Conservation (phyloP, 2,329 filamentous ascomycete genomes). For the Trichoderma oligosporum region DNA sequence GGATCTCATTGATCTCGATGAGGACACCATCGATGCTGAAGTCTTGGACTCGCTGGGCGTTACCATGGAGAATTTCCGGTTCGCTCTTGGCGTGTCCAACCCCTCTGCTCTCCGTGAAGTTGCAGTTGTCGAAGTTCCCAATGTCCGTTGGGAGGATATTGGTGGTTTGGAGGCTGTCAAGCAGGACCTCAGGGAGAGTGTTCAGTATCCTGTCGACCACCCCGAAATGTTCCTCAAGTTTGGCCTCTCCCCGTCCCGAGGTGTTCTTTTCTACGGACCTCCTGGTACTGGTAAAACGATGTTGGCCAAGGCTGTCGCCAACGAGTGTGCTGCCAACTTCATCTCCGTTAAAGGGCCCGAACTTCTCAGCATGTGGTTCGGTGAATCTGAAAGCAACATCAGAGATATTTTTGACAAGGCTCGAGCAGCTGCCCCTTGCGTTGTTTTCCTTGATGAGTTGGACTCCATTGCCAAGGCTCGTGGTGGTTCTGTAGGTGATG, state of each 20-base stretch:
- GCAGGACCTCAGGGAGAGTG: conserved; percentile 97
- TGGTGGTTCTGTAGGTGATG: conserved; percentile 93
- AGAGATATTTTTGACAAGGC: conserved; percentile 99
- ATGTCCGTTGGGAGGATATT: conserved; percentile 99
- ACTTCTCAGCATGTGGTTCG: conserved; percentile 99
- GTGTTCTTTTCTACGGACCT: conserved; percentile 98
- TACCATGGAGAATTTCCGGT: conserved; percentile 99
- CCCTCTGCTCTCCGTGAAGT: conserved; percentile 97
- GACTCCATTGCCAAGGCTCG: conserved; percentile 99
- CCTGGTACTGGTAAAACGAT: conserved; percentile 99
- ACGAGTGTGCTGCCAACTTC: conserved; percentile 99
- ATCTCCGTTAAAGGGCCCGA: conserved; percentile 99
- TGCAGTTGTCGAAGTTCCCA: conserved; percentile 97
- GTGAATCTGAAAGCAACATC: conserved; percentile 99
- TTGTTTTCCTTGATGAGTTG: conserved; percentile 97
- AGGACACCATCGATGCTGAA: conserved; percentile 98
- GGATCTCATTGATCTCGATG: conserved; percentile 97
- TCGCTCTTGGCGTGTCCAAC: conserved; percentile 96
- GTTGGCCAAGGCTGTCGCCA: conserved; percentile 98
- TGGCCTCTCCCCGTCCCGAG: conserved; percentile 92
- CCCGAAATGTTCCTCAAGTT: conserved; percentile 99
- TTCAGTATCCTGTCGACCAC: conserved; percentile 98
- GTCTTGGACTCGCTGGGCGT: conserved; percentile 97
- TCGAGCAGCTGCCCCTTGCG: conserved; percentile 92
- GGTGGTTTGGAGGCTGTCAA: conserved; percentile 98